Base-by-base conservation (phyloP, 2,329 filamentous ascomycete genomes). In the Fusarium vanettenii region DNA sequence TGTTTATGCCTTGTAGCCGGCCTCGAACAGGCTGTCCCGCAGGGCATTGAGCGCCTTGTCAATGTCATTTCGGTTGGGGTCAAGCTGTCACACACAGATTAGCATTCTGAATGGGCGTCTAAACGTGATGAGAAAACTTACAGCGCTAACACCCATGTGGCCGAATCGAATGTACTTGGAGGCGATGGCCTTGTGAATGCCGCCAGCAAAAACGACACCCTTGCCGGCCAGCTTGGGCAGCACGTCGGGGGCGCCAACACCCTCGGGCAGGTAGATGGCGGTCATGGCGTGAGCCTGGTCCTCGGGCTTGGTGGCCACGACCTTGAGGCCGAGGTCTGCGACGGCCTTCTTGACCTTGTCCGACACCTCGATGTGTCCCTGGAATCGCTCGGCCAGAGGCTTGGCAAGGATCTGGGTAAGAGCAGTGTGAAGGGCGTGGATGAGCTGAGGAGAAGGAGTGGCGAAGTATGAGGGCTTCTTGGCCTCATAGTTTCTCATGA, bases 401-500 rank as follows among this genome's bases (percentile, higher is more conserved):
- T 89, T 89, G n/a, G 92, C 88, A 60, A 97, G 89, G 80, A 98
- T 97, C 84, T 98, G 95, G 66, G 88, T 92, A 31, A 99, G 89
- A 3, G 95, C 90, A 10, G 95, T 98, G 88, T 99, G 93, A 39
- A 99, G 90, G 57, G 97, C 97, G 84, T 94, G 96, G 77, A 99
- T 89, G 60, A 99, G 91, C 85, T 99, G 97, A 16, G 97, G 97
- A 6, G 95, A 95, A 1, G 97, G 97, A 2, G 97, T 99, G 41
- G 97, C 97, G 81, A 99, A 99, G 88, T 99, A 99, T 3, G 95
- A 97, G 41, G 97, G 91, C 87, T 98, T 99, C 88, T 95, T 95
- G 74, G 95, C 94, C 87, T 99, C 97, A 85, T 99, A 99, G 86
- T 98, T 98, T 86, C 97, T 92, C 96, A 99, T 98, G 84, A 99